phyloP scores from a whole-genome alignment of 768 basidiomycete genomes.

The Termitomyces sp. region DNA sequence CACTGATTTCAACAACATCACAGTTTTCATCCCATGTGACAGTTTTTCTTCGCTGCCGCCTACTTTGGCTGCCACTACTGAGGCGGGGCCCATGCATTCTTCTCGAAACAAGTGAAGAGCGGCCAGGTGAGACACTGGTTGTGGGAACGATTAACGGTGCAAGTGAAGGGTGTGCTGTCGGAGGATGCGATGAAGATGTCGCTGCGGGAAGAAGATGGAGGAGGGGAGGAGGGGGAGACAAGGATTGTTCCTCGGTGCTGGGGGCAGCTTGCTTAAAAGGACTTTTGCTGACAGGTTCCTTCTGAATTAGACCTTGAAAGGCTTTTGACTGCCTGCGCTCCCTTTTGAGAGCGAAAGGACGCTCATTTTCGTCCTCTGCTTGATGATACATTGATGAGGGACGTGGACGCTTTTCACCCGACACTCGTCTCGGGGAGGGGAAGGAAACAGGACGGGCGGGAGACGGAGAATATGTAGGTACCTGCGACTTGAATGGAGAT shows the following conservation, averaged over 20 bases:
- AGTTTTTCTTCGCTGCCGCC: slow-evolving; percentile 61
- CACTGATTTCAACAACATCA: slow-evolving; percentile 79
- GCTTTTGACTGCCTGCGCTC: slow-evolving; percentile 72
- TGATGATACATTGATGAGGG: slow-evolving; percentile 68
- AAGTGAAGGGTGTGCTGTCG: slow-evolving; percentile 8
- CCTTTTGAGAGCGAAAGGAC: slow-evolving; percentile 63
- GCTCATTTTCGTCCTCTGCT: slow-evolving; percentile 63
- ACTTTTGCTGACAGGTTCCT: slow-evolving; percentile 77
- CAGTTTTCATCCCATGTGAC: slow-evolving; percentile 78
- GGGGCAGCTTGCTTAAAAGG: slow-evolving; percentile 52
- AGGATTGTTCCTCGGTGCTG: slow-evolving; percentile 19
- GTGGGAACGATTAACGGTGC: slow-evolving; percentile 21
- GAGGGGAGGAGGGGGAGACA: neutral
- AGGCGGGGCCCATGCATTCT: slow-evolving; percentile 74
- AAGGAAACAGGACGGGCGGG: slow-evolving; percentile 26
- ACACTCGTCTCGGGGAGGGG: slow-evolving; percentile 46
- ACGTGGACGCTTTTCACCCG: slow-evolving; percentile 75
- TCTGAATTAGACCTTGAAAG: slow-evolving; percentile 67
- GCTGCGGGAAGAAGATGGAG: slow-evolving; percentile 1
- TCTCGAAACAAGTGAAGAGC: slow-evolving; percentile 65
- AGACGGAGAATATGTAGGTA: slow-evolving; percentile 45
- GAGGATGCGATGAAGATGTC: slow-evolving; percentile 6
- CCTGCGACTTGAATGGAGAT: slow-evolving; percentile 76
- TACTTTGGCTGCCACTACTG: slow-evolving; percentile 34
- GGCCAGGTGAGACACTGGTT: slow-evolving; percentile 44